A percentile compares a stretch with the other conserved stretches of the same genome.
Evolutionary conservation across 2,329 filamentous ascomycete species (phyloP).

Genomic region (Capronia coronata): DNA sequence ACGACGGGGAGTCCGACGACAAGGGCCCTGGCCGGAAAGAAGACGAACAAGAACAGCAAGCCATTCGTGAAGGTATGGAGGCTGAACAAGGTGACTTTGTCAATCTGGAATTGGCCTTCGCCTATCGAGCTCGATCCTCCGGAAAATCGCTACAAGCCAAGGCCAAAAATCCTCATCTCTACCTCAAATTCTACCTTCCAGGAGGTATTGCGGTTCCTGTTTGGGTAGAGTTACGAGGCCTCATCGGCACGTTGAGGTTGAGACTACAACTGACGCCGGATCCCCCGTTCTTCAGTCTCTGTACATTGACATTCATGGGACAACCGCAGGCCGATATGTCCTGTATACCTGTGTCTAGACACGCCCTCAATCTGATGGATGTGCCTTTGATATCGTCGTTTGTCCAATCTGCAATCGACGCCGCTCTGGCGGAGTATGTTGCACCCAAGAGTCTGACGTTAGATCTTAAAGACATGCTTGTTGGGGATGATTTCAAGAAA

Average conservation of each 20-base stretch:
- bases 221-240: constrained; percentile 67
- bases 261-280: constrained; percentile 68
- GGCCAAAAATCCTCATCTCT: constrained; percentile 66
- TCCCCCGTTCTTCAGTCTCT: constrained; percentile 69
- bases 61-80: constrained; percentile 57
- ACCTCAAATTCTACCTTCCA: constrained; percentile 64
- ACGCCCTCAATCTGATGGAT: constrained; percentile 67
- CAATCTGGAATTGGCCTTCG: constrained; percentile 68
- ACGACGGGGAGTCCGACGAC: constrained; percentile 32
- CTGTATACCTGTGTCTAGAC: constrained; percentile 63
- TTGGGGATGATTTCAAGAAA: constrained; percentile 73
- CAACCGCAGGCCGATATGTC: constrained; percentile 66
- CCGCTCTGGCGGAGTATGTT: constrained; percentile 67
- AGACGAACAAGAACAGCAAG: constrained; percentile 32
- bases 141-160: constrained; percentile 56
- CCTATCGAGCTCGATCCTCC: constrained; percentile 60
- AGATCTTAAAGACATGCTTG: constrained; percentile 69
- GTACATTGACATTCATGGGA: constrained; percentile 66
- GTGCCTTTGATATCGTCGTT: constrained; percentile 68
- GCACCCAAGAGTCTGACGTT: constrained; percentile 68
- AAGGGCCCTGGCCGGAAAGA: constrained; percentile 38
- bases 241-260: constrained; percentile 63
- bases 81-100: constrained; percentile 72
- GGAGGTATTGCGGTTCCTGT: constrained; percentile 53
- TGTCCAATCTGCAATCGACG: constrained; percentile 66